phyloP scores from a whole-genome alignment of 1,284 basidiomycete genomes.

The Somion occarium region DNA sequence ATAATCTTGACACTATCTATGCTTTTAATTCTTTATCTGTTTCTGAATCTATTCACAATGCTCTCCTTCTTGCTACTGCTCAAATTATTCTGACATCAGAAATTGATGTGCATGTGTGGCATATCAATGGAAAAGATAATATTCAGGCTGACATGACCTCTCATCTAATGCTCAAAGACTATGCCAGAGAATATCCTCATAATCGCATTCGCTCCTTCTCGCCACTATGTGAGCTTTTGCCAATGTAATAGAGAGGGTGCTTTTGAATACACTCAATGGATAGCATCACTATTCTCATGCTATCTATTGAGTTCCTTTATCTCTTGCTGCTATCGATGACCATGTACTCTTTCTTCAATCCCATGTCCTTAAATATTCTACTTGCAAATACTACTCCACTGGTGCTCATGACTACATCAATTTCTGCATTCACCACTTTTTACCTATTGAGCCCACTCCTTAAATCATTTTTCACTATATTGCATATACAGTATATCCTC shows the following conservation, averaged over 20 bases:
- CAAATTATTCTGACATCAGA: slow-evolving; percentile 18
- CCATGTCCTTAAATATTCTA: background rate
- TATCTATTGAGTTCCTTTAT: background rate
- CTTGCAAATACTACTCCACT: background rate
- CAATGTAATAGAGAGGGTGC: background rate
- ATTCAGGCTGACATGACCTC: slow-evolving; percentile 25
- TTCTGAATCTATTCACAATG: slow-evolving; percentile 22
- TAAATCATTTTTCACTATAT: background rate
- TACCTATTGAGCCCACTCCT: background rate
- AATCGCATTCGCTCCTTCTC: background rate
- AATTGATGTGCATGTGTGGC: slow-evolving; percentile 22
- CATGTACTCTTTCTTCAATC: background rate
- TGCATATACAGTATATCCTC: background rate
- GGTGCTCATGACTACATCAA: background rate
- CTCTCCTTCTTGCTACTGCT: slow-evolving; percentile 27
- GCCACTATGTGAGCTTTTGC: background rate
- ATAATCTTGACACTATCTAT: slow-evolving; percentile 30
- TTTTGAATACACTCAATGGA: background rate
- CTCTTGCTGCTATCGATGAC: background rate
- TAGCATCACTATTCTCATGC: background rate
- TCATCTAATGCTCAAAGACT: slow-evolving; percentile 11
- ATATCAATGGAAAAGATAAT: slow-evolving; percentile 22
- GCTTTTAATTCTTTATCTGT: slow-evolving; percentile 30
- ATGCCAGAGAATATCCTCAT: background rate
- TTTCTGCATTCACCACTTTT: background rate